Percentiles rank a stretch among this genome's conserved stretches.
phyloP scores from a whole-genome alignment of 2,329 filamentous ascomycete species.

The Eutypella sp. region DNA sequence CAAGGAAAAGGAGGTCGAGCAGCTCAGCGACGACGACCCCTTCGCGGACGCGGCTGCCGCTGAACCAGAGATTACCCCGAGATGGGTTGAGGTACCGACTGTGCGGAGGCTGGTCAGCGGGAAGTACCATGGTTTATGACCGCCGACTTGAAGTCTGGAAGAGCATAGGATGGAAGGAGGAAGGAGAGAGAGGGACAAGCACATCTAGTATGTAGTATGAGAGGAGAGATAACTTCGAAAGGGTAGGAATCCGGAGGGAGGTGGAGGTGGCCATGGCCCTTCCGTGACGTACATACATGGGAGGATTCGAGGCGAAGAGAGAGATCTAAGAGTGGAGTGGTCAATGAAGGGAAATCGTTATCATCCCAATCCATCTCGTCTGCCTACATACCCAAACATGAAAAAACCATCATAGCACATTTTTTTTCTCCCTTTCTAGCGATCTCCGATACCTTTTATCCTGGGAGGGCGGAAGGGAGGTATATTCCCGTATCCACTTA shows the following conservation, averaged over 20 bases:
- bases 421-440: too few species aligned
- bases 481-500: too few species aligned
- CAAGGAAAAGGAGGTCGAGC: conserved; percentile 38
- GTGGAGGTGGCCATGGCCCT: neutral
- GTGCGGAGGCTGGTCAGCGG: conserved; percentile 67
- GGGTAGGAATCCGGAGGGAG: neutral
- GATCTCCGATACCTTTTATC: too few species aligned
- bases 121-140: conserved; percentile 60
- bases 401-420: too few species aligned
- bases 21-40: conserved; percentile 59
- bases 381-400: too few species aligned
- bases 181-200: conserved; percentile 4
- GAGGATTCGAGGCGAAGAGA: too few species aligned
- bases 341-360: too few species aligned
- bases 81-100: conserved; percentile 64
- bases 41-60: conserved; percentile 58
- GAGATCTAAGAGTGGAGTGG: too few species aligned
- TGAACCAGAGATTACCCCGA: conserved; percentile 13
- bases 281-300: too few species aligned
- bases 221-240: conserved; percentile 2
- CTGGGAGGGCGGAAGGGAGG: too few species aligned
- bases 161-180: too few species aligned
- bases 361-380: too few species aligned
- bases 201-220: neutral
- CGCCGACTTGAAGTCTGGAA: neutral